These are phyloP conservation scores for Tubosaeta sp. DNA, from an alignment of 768 basidiomycete species.

Conservation along the genomic window DNA sequence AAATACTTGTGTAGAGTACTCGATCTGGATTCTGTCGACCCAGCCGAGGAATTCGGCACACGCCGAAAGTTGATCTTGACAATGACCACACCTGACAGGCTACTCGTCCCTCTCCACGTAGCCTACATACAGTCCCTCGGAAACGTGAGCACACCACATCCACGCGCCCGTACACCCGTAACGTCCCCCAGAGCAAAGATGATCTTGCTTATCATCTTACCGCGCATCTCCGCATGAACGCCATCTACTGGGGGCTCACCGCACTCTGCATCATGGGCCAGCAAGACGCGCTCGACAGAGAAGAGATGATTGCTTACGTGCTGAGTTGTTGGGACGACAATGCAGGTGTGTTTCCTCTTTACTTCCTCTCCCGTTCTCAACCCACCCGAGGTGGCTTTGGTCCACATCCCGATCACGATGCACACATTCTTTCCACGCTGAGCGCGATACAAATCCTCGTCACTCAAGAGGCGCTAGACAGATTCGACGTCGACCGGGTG, in stretches of 20 bases:
- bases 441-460: constrained; percentile 91
- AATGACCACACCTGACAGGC: constrained; percentile 5
- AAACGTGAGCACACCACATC: constrained; percentile 40
- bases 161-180: not conserved
- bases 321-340: constrained; percentile 95
- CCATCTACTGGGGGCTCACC: constrained; percentile 94
- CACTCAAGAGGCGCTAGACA: constrained; percentile 77
- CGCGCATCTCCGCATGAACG: constrained; percentile 90
- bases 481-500: constrained; percentile 65
- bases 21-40: too few relatives aligned
- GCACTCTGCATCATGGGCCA: constrained; percentile 79
- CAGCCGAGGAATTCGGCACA: constrained; percentile 1
- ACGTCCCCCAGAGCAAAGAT: constrained; percentile 59
- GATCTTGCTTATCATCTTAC: constrained; percentile 88
- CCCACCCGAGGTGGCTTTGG: constrained; percentile 73
- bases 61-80: constrained; percentile 8
- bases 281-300: constrained; percentile 71
- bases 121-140: constrained; percentile 74
- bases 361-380: not conserved
- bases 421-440: constrained; percentile 79
- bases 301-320: constrained; percentile 86
- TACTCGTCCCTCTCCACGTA: constrained; percentile 60
- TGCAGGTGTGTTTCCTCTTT: constrained; percentile 47
- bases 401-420: constrained; percentile 91
- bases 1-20: too few relatives aligned